Percentiles rank a stretch among this genome's conserved stretches.
Evolutionary conservation across 2,329 filamentous ascomycete species (phyloP).

Genomic region (Calonectria pseudoreteaudii): DNA sequence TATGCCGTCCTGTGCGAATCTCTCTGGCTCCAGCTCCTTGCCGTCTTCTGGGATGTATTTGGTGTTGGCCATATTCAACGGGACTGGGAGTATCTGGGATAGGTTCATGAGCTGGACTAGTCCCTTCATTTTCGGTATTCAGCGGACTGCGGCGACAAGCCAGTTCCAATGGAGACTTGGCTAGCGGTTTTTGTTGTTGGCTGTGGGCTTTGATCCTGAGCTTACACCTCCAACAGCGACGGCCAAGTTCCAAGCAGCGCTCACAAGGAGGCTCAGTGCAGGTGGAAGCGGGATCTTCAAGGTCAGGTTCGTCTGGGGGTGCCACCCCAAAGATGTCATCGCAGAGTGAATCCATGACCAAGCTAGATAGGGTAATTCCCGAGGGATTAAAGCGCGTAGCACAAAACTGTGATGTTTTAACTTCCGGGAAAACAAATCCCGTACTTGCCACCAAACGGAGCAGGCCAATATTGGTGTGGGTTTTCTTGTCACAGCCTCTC

Average conservation of each 20-base stretch:
- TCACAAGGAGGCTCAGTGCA: not conserved
- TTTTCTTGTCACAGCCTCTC: not conserved
- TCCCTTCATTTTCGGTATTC: not conserved
- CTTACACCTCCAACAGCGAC: not conserved
- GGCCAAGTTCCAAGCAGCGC: not conserved
- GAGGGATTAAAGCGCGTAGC: not conserved
- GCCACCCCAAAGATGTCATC: not conserved
- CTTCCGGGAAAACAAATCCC: not conserved
- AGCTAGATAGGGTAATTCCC: not conserved
- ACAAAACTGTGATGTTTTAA: not conserved
- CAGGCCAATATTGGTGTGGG: too few species aligned
- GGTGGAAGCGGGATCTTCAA: not conserved
- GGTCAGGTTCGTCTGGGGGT: not conserved
- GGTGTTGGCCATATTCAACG: too few species aligned
- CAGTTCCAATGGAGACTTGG: not conserved
- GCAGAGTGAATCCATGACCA: not conserved
- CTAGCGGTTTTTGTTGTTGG: not conserved
- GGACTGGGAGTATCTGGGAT: not conserved
- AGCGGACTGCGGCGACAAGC: not conserved
- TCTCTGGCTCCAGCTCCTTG: not conserved
- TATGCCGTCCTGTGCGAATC: not conserved
- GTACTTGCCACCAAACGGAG: not conserved
- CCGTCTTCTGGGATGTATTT: too few species aligned
- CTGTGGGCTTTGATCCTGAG: not conserved
- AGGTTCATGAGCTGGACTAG: not conserved